Conservation (phyloP, 495 filamentous ascomycete species). For the Podospora appendiculata region DNA sequence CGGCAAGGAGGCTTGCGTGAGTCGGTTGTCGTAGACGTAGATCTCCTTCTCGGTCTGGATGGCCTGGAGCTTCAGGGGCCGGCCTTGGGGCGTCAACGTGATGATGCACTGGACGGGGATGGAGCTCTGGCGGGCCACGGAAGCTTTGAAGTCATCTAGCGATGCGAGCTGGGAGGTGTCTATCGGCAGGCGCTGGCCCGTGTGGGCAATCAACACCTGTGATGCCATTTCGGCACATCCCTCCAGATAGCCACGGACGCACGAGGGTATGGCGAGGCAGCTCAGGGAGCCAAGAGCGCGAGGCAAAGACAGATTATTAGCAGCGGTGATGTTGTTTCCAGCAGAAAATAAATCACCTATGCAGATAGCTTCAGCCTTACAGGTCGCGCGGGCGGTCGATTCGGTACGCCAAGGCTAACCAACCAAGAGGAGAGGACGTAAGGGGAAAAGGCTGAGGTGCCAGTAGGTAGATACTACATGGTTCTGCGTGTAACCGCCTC, state of each 20-base stretch:
- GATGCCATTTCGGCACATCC: conserved; percentile 47
- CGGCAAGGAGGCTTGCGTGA: conserved; percentile 42
- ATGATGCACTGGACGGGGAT: conserved; percentile 69
- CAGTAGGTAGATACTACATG: no score
- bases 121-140: conserved; percentile 57
- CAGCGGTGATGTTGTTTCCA: no score
- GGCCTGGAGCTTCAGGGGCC: conserved; percentile 67
- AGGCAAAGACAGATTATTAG: no score
- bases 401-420: no score
- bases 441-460: no score
- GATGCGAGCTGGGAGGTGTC: conserved; percentile 62
- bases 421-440: no score
- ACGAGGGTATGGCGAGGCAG: no score
- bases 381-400: no score
- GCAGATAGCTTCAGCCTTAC: no score
- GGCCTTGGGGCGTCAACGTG: conserved; percentile 73
- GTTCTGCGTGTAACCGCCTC: no score
- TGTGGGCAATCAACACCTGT: conserved; percentile 82
- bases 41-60: conserved; percentile 78
- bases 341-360: no score
- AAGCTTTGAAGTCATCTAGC: conserved; percentile 62
- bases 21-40: conserved; percentile 75
- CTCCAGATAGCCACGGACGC: conserved; percentile 3
- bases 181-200: conserved; percentile 70
- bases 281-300: no score